Evolutionary conservation across 1,284 basidiomycete species (phyloP).

Genomic region (Spongiforma sp.): DNA sequence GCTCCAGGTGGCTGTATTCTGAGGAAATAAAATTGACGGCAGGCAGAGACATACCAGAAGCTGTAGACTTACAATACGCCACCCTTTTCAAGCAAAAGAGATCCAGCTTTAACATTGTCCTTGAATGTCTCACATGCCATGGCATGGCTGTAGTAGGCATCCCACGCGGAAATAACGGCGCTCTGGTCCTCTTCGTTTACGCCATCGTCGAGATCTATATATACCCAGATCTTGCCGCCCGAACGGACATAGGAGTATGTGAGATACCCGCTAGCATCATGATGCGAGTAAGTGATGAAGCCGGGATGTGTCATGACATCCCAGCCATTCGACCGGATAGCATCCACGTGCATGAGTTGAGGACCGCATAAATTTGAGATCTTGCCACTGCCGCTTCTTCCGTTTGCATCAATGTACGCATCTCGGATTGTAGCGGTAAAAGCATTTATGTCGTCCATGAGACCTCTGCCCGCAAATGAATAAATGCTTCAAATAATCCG

Average conservation of each 20-base stretch:
- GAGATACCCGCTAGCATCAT: neutral
- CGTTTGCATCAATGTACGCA: too few species aligned
- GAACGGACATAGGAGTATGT: neutral
- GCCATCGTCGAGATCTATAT: neutral
- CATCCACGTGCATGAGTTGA: neutral
- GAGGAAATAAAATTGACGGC: neutral
- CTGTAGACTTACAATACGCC: too few species aligned
- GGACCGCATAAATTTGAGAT: neutral
- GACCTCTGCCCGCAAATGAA: neutral
- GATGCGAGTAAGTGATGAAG: neutral
- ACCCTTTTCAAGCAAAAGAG: too few species aligned
- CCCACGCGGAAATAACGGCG: neutral
- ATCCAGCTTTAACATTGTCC: too few species aligned
- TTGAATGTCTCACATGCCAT: too few species aligned
- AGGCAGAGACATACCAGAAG: too few species aligned
- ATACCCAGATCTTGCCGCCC: neutral
- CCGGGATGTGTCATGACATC: neutral
- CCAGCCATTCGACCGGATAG: neutral
- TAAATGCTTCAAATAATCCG: neutral
- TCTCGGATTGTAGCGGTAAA: too few species aligned
- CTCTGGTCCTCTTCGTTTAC: neutral
- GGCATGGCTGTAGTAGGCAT: neutral
- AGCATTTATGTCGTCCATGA: neutral
- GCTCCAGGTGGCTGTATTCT: conserved; percentile 9
- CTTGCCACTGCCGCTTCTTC: neutral